Conservation (phyloP, 2,329 filamentous ascomycete species). For the Fusarium devonianum region DNA sequence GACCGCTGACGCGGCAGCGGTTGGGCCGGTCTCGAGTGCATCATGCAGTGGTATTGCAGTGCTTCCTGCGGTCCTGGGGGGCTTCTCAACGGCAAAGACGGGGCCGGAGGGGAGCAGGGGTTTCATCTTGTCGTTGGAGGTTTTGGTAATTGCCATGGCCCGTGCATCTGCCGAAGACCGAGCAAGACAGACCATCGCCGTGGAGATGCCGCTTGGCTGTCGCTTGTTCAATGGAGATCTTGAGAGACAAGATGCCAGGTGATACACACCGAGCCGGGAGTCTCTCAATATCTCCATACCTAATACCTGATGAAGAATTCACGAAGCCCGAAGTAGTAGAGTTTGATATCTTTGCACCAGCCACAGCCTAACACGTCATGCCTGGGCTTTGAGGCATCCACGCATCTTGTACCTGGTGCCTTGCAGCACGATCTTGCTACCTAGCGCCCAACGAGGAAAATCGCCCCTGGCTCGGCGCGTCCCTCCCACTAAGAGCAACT, state of each 20-base stretch:
- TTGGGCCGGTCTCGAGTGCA: slow-evolving; percentile 3
- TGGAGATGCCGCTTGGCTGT: not conserved
- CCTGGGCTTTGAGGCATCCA: slow-evolving; percentile 12
- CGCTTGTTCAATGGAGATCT: not conserved
- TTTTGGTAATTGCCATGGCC: slow-evolving; percentile 1
- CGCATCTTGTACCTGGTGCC: slow-evolving; percentile 34
- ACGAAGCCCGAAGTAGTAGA: not conserved
- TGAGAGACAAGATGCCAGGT: not conserved
- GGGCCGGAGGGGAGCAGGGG: slow-evolving; percentile 12
- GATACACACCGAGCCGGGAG: not conserved
- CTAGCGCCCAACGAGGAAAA: slow-evolving; percentile 22
- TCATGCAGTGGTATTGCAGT: not conserved
- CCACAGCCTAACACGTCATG: slow-evolving; percentile 4
- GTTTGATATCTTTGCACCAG: slow-evolving; percentile 17
- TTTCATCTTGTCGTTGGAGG: slow-evolving; percentile 15
- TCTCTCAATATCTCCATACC: not conserved
- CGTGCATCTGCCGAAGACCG: slow-evolving; percentile 15
- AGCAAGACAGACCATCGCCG: not conserved
- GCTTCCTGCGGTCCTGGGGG: slow-evolving; percentile 1
- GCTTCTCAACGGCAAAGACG: slow-evolving; percentile 18
- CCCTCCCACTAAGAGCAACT: slow-evolving; percentile 17
- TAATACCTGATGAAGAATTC: slow-evolving; percentile 3
- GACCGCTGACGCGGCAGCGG: slow-evolving; percentile 13
- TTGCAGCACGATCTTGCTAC: slow-evolving; percentile 32
- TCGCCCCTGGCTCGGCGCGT: slow-evolving; percentile 8